Base-by-base conservation (phyloP, 495 filamentous ascomycete genomes). In the Penicillium daleae region DNA sequence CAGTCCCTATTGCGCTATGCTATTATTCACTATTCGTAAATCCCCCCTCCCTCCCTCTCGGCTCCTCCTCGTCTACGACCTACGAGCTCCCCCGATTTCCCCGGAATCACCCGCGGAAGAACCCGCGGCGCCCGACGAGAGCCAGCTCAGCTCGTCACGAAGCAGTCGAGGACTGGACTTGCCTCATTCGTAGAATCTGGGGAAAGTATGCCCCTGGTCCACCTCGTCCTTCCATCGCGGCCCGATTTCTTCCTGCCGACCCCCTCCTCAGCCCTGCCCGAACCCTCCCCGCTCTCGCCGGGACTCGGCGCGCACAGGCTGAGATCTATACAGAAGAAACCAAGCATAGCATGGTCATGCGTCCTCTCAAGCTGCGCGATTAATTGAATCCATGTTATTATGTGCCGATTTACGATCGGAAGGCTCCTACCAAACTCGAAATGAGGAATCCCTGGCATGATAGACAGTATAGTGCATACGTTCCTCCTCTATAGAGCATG, bases 131-230 rank as follows among this genome's bases (percentile, higher is more conserved):
- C 15, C 46, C 57, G 13, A 8, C 27, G 35, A 49, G 10, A 19
- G 32, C 17, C 17, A 57, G 27, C n/a, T 17, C 33, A 27, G 56
- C 56, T 46, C 10, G 17, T 31, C 29, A n/a, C n/a, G n/a, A n/a
- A n/a, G n/a, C n/a, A n/a, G n/a, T n/a, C n/a, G 39, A 5, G 42
- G 21, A 46, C 53, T 56, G 42, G 27, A 50, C 54, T 53, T 57
- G 17, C 46, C 60, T 17, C 19, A 44, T 55, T 4, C 27, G 51
- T 50, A 53, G 21, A 60, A 64, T 64, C 62, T 51, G 62, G 62
- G 56, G 62, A 59, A 63, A 56, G 10, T 17, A n/a, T 29, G 40
- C 42, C 10, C 19, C 13, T 56, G 62, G 35, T 60, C 50, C 62
- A 53, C 6, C 13, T 4, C 13, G 13, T 22, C 24, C 49, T n/a